Base-by-base conservation (phyloP, 257 asterid species). In the Paraleonurus japonicus region DNA sequence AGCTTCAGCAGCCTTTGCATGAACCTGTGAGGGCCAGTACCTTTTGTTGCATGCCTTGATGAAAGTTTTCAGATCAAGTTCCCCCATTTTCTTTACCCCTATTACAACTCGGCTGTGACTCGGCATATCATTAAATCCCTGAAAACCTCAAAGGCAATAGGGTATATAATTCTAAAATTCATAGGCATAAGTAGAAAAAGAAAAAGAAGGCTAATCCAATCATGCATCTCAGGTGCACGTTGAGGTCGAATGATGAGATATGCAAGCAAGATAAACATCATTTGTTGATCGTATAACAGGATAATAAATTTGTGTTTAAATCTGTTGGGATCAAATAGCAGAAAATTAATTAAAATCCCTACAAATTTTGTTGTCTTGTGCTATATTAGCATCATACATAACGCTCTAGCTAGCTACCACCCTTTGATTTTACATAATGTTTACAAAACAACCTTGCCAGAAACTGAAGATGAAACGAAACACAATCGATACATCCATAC, bases 81-180 rank as follows among this genome's bases (percentile, higher is more conserved):
- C 96, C 0, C 96, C 96, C 87, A 88, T 83, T 60, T 83, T 81
- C 75, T 87, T 90, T 19, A 92, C 74, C 69, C 97, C 95, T 8
- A 88, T 83, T 27, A 54, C 81, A 22, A 79, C 84, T 9, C 83
- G 83, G 26, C 15, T 16, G 43, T 83, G 76, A 5, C 28, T 67
- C 58, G 62, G 24, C 75, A 84, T 45, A 32, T 85, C 90, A 7
- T 20, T 51, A 72, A 90, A 74, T 24, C 85, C 90, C 95, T 86
- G 83, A 65, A 68, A 50, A 41, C 39, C 37, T 1, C 24, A 26
- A 45, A n/a, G 7, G 12, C 6, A 39, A 15, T 3, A 4, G 16
- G 2, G 10, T 8, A 48, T 5, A 16, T 0, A 16, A 1, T 5
- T 60, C 3, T 8, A 2, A 9, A 9, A 10, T 37, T 37, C 2